A percentile compares a stretch with the other conserved stretches of the same genome.
phyloP scores from a whole-genome alignment of 441 rosid genomes.

The Theobroma grandiflorum region DNA sequence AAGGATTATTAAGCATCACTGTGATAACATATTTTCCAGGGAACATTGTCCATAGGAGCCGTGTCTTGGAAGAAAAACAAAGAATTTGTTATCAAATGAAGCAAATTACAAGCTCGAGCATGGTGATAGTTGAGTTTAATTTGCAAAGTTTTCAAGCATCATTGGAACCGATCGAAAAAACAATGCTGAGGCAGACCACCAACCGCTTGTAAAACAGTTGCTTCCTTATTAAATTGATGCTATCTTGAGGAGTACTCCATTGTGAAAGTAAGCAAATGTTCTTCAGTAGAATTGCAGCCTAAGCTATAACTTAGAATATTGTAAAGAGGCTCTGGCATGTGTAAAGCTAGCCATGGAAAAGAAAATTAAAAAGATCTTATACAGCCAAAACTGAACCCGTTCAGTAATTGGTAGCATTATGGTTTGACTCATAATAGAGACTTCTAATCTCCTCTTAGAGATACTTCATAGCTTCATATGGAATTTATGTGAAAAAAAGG shows the following conservation, averaged over 20 bases:
- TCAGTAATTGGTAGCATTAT: not conserved
- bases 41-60: not conserved
- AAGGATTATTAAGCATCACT: not conserved
- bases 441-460: constrained; percentile 2
- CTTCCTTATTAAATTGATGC: too few relatives aligned
- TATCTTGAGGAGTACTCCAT: too few relatives aligned
- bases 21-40: not conserved
- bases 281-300: not conserved
- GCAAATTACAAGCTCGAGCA: not conserved
- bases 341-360: not conserved
- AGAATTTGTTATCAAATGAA: not conserved
- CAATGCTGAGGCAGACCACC: not conserved
- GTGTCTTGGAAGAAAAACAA: not conserved
- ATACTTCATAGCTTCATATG: constrained; percentile 10
- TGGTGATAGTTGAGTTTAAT: not conserved
- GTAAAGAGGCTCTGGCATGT: not conserved
- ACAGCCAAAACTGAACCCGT: constrained; percentile 20
- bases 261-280: constrained; percentile 2
- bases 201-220: not conserved
- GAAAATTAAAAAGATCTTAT: constrained; percentile 1
- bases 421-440: not conserved
- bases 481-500: not conserved
- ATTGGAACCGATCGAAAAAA: not conserved
- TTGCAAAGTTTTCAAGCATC: not conserved
- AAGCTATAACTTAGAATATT: not conserved